Conservation (phyloP, 2,329 filamentous ascomycete species). For the Lecanicillium sp. region DNA sequence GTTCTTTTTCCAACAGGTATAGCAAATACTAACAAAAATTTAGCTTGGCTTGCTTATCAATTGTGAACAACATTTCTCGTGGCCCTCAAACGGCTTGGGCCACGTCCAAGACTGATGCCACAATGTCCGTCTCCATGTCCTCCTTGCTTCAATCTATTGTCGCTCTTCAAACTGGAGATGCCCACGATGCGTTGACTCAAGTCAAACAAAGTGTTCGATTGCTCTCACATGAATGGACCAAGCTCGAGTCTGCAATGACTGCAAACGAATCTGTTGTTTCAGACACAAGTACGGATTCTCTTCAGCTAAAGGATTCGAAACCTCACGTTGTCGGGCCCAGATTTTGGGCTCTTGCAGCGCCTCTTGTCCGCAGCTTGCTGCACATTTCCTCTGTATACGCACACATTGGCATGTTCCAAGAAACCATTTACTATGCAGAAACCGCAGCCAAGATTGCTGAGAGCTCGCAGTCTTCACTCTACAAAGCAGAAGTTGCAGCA, state of each 20-base stretch:
- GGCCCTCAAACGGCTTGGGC: constrained; percentile 23
- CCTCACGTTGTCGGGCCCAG: constrained; percentile 37
- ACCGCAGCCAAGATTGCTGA: constrained; percentile 71
- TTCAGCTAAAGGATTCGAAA: constrained; percentile 14
- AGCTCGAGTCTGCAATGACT: constrained; percentile 30
- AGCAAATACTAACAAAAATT: constrained; percentile 1
- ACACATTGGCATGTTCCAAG: constrained; percentile 77
- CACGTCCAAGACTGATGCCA: constrained; percentile 23
- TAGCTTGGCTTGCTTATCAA: constrained; percentile 24
- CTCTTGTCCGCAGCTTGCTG: constrained; percentile 62
- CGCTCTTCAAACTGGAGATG: constrained; percentile 52
- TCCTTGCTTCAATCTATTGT: constrained; percentile 55
- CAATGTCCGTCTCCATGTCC: constrained; percentile 20
- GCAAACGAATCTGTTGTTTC: constrained; percentile 21
- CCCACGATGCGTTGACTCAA: constrained; percentile 47
- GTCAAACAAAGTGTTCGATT: constrained; percentile 50
- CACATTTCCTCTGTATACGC: constrained; percentile 73
- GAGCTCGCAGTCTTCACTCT: constrained; percentile 54
- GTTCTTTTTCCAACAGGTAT: constrained; percentile 12
- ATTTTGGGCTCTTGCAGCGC: constrained; percentile 73
- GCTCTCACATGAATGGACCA: constrained; percentile 47
- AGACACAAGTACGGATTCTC: constrained; percentile 19
- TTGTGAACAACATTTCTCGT: constrained; percentile 29
- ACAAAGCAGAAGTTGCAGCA: constrained; percentile 43
- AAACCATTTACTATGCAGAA: constrained; percentile 81